Evolutionary conservation across 306 rosid genomes (phyloP).

Genomic region (Dalbergia cochinchinensis): DNA sequence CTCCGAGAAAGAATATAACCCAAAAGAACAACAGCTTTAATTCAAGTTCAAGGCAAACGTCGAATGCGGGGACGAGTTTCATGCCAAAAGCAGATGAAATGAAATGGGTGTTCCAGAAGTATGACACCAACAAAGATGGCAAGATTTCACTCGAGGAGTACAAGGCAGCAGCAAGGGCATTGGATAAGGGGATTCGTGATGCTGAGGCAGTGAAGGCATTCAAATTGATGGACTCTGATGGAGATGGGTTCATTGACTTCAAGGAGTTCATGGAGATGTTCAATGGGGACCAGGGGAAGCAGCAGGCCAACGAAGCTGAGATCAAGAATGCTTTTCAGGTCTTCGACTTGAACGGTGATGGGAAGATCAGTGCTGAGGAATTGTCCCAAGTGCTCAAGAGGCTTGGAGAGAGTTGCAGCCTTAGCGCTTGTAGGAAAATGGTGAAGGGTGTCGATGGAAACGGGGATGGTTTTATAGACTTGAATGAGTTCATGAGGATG

Average conservation of each 20-base stretch:
- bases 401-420: slow-evolving; percentile 70
- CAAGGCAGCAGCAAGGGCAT: slow-evolving; percentile 62
- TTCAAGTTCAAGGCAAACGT: slow-evolving; percentile 41
- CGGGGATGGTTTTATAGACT: slow-evolving; percentile 80
- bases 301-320: slow-evolving; percentile 48
- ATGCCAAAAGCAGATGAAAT: slow-evolving; percentile 66
- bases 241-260: slow-evolving; percentile 75
- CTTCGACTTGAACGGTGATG: slow-evolving; percentile 83
- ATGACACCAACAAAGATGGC: slow-evolving; percentile 76
- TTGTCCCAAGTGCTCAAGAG: slow-evolving; percentile 62
- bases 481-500: slow-evolving; percentile 74
- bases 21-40: slow-evolving; percentile 50
- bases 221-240: slow-evolving; percentile 64
- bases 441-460: slow-evolving; percentile 71
- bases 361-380: slow-evolving; percentile 84
- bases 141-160: slow-evolving; percentile 72
- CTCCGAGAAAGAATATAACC: slow-evolving; percentile 35
- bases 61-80: slow-evolving; percentile 24
- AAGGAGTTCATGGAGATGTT: slow-evolving; percentile 72
- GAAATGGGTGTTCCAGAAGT: slow-evolving; percentile 78
- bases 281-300: slow-evolving; percentile 46
- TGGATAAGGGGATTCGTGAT: slow-evolving; percentile 56
- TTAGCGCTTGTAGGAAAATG: slow-evolving; percentile 69
- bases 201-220: slow-evolving; percentile 64
- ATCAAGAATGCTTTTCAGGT: slow-evolving; percentile 69